Evolutionary conservation across 1,284 basidiomycete genomes (phyloP), one percentile per base, ranked within the genome.

Genomic region (Austroboletus niveus): DNA sequence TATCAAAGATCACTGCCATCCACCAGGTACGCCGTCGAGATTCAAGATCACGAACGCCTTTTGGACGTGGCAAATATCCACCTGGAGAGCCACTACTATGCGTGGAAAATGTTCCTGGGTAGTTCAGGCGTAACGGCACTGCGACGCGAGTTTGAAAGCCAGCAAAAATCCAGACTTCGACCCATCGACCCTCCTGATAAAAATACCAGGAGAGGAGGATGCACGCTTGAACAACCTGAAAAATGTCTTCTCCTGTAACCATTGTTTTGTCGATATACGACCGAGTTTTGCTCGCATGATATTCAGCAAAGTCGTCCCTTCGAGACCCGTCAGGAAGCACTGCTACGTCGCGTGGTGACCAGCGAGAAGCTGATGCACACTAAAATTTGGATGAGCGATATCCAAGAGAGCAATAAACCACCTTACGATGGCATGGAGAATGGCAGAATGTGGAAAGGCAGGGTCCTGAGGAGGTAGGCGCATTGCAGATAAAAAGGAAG

Each of bases 91-190:
- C 79, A 55, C 76, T 80, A 5, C 77, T 81, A 51, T 86, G 82
- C 14, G 79, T 79, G 9, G 84, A 84, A 60, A 85, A 89, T 31
- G 89, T 90, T 24, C 88, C 88, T 4, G 87, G 89, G 65, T 89
- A 89, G 64, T 91, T 91, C 38, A 91, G 69, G 31, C 89, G 84
- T 30, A 93, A 75, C 4, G 91, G 91, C 14, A 92, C 78, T 24
- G 87, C 84, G n/a, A 90, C 86, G 12, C 90, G 78, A n/a, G 86
- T 89, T 61, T 90, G 87, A 60, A 92, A 89, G 7, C 84, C 89
- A 30, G 88, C 87, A 69, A 89, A 89, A 41, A 92, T 87, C 90
- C 90, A 94, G 6, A 93, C 86, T 69, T 93, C 90, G 11, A 92
- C 89, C 87, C 89, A 92, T 49, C 89, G 79, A 3, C 89, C 91